Evolutionary conservation across 108 stramenopile species (phyloP), one percentile per base, ranked within the genome.

Genomic region (Discostella stelligeroides): DNA sequence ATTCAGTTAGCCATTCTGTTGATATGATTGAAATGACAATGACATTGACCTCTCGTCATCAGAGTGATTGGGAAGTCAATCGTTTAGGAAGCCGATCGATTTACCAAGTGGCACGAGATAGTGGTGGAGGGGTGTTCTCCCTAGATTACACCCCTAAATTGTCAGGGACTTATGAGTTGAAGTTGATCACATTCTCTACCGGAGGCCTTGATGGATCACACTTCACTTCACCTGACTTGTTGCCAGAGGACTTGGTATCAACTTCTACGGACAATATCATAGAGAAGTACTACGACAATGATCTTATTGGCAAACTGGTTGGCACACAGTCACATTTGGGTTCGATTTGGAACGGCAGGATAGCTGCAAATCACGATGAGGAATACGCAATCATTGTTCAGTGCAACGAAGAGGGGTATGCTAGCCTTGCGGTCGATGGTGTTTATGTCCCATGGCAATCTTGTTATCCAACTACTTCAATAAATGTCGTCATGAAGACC

Each of bases 141-240:
- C 53, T 72, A 0, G 70, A 72, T 38, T 63, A 62, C 40, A 42
- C 21, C 4, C 27, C 61, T 24, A 6, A 5, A 5, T 40, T 41
- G 21, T 23, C 61, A 45, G 70, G 70, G 18, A 9, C 48, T 23
- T 72, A 72, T 43, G 48, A 37, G 37, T 5, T 72, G 61, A 25
- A 55, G 49, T 25, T 72, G 24, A 43, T 0, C 7, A 60, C 61
- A 6, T 60, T 54, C 1, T 50, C 39, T 25, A 60, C 60, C 14
- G 70, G 70, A 11, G 70, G 70, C 20, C 43, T 72, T 29, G 41
- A 21, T 8, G 70, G 40, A 15, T 53, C 60, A 5, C 40, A 42
- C 17, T 72, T 40, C 49, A 54, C 70, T 18, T 62, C 70, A 3
- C 30, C 27, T 29, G 70, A 72, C 61, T 72, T 72, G 37, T 41